A percentile compares a stretch with the other conserved stretches of the same genome.
These are phyloP conservation scores for Lactifluus subvellereus DNA, from an alignment of 768 basidiomycete genomes.

Conservation along the genomic window DNA sequence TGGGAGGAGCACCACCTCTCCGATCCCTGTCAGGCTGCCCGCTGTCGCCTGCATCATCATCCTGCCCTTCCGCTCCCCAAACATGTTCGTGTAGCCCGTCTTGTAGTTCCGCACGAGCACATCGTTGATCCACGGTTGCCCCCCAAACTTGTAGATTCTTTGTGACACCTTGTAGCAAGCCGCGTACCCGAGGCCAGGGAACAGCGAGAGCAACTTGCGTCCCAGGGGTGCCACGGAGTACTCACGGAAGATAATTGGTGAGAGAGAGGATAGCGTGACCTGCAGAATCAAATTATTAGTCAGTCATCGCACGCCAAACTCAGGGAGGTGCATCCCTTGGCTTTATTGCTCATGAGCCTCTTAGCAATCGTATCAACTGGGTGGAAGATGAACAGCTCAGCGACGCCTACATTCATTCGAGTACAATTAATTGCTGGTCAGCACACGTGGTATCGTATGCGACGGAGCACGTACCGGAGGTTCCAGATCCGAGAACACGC, in stretches of 20 bases:
- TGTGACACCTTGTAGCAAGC: conserved; percentile 97
- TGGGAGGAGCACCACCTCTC: conserved; percentile 96
- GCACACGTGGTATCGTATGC: background rate
- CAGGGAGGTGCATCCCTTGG: conserved; percentile 46
- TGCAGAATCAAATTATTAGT: conserved; percentile 27
- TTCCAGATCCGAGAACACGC: conserved; percentile 84
- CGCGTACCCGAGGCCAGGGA: conserved; percentile 96
- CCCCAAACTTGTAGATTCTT: conserved; percentile 96
- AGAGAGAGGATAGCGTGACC: conserved; percentile 60
- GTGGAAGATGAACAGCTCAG: conserved; percentile 92
- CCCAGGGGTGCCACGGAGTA: conserved; percentile 61
- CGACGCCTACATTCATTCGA: conserved; percentile 57
- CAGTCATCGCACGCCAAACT: background rate
- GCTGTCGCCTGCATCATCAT: conserved; percentile 94
- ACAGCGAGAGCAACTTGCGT: conserved; percentile 80
- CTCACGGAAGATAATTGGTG: conserved; percentile 83
- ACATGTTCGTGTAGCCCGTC: conserved; percentile 69
- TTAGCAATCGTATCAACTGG: conserved; percentile 98
- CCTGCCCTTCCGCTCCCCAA: conserved; percentile 94
- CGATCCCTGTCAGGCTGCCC: conserved; percentile 77
- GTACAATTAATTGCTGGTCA: background rate
- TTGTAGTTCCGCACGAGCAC: conserved; percentile 79
- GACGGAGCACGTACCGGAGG: conserved; percentile 60
- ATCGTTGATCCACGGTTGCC: conserved; percentile 97
- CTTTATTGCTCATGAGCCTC: conserved; percentile 96